phyloP scores from a whole-genome alignment of 306 rosid genomes.

The Fagus crenata region DNA sequence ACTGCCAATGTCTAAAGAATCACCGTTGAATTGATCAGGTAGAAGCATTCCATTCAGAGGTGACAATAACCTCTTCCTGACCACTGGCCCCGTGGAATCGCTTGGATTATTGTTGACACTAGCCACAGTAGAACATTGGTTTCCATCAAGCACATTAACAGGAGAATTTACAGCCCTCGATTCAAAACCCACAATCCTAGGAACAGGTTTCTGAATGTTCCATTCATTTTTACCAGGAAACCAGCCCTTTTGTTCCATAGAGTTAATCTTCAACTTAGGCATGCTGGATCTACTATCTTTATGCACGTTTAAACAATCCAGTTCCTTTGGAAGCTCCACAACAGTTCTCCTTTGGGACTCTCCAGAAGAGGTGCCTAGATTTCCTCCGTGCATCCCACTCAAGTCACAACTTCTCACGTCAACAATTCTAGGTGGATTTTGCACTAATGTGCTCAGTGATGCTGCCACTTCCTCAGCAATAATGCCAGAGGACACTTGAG shows the following conservation, averaged over 20 bases:
- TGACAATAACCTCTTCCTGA: conserved; percentile 50
- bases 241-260: conserved; percentile 41
- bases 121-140: conserved; percentile 36
- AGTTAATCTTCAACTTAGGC: conserved; percentile 43
- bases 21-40: conserved; percentile 47
- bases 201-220: conserved; percentile 43
- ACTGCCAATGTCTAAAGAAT: conserved; percentile 36
- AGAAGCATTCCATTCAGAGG: conserved; percentile 57
- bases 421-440: conserved; percentile 41
- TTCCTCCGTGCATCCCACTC: conserved; percentile 51
- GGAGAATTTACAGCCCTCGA: conserved; percentile 39
- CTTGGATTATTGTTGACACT: conserved; percentile 29
- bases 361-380: conserved; percentile 34
- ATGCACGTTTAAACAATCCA: conserved; percentile 29
- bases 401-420: conserved; percentile 51
- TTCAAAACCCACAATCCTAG: conserved; percentile 66
- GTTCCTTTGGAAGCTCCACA: conserved; percentile 44
- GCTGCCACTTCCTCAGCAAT: conserved; percentile 62
- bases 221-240: conserved; percentile 40
- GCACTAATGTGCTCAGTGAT: conserved; percentile 53
- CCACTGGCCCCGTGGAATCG: conserved; percentile 37
- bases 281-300: conserved; percentile 41
- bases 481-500: conserved; percentile 55
- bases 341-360: conserved; percentile 39
- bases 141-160: conserved; percentile 36